Percentiles rank a stretch among this genome's conserved stretches.
These are phyloP conservation scores for Erodium trifolium DNA, from an alignment of 441 rosid species.

Conservation along the genomic window DNA sequence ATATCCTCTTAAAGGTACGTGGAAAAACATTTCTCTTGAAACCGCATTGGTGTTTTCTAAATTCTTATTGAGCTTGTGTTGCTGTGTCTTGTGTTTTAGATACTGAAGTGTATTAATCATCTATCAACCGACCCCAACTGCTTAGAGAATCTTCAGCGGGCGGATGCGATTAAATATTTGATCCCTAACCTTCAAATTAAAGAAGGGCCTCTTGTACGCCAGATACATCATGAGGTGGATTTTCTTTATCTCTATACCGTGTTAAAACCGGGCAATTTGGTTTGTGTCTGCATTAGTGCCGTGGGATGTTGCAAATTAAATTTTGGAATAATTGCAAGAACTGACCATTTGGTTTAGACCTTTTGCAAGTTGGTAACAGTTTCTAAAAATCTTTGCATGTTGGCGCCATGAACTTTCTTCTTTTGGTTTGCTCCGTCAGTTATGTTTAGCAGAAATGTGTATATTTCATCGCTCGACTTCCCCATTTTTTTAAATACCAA, in stretches of 20 bases:
- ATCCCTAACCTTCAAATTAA: slow-evolving; percentile 94
- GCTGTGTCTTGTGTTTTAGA: slow-evolving; percentile 34
- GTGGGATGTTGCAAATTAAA: background rate
- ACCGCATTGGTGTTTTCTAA: slow-evolving; percentile 10
- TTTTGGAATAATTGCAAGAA: no score
- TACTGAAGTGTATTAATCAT: slow-evolving; percentile 72
- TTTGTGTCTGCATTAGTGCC: background rate
- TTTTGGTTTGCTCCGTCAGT: no score
- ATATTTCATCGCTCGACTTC: no score
- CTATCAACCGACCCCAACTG: slow-evolving; percentile 92
- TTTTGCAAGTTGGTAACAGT: no score
- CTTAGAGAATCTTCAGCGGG: slow-evolving; percentile 97
- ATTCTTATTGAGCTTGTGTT: slow-evolving; percentile 11
- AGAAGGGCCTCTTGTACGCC: slow-evolving; percentile 69
- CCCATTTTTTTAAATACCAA: no score
- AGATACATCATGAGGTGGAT: slow-evolving; percentile 76
- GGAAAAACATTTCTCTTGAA: slow-evolving; percentile 14
- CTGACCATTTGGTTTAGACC: no score
- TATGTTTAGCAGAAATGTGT: no score
- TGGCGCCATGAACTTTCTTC: no score
- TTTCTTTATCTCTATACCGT: slow-evolving; percentile 17
- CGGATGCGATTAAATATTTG: slow-evolving; percentile 89
- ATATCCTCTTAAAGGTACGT: slow-evolving; percentile 75
- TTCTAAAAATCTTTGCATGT: no score
- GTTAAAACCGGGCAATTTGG: background rate